Evolutionary conservation across 73 alveolate species (phyloP), one percentile per base, ranked within the genome.

Genomic region (Symbiodinium pilosum): DNA sequence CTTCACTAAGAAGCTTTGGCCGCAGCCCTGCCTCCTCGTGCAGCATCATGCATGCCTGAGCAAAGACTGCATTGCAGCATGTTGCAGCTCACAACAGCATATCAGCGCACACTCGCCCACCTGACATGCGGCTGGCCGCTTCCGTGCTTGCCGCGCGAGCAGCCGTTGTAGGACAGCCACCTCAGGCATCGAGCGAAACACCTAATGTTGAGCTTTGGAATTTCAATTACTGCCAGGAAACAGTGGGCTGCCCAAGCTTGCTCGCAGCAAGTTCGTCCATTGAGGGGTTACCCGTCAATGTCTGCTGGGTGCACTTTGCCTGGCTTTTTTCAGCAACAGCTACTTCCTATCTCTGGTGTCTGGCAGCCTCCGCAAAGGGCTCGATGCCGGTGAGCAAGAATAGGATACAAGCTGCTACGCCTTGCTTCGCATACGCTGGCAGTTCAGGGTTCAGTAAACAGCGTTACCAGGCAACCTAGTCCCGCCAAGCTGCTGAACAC

Each of bases 301-400:
- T 51, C 32, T 69, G 94, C 43, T 87, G 84, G 68, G 84, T 36
- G 14, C 85, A 14, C 44, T 75, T 87, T 34, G 41, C 94, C 94
- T 87, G 30, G 16, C 7, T 32, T 8, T 47, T 47, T 47, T 47
- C 14, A 14, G 59, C 21, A 14, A 14, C 59, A 47, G 59, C 59
- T 47, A 47, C 59, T 14, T 47, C 59, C 59, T 47, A n/a, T n/a
- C n/a, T n/a, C n/a, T 11, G 6, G 73, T 26, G 32, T 54, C 26
- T n/a, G 81, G 6, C 34, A 34, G 73, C 84, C 69, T 87, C 94
- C 8, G 41, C 30, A 8, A 41, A 69, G 30, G 43, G 94, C 44
- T 87, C 94, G 36, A 87, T n/a, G 40, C 94, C 94, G 6, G 94
- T 87, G 64, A 87, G 84, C 12, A 54, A 39, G 18, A 87, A 87